Evolutionary conservation across 1,284 basidiomycete species (phyloP), one percentile per base, ranked within the genome.

Genomic region (Ceratobasidium sp.): DNA sequence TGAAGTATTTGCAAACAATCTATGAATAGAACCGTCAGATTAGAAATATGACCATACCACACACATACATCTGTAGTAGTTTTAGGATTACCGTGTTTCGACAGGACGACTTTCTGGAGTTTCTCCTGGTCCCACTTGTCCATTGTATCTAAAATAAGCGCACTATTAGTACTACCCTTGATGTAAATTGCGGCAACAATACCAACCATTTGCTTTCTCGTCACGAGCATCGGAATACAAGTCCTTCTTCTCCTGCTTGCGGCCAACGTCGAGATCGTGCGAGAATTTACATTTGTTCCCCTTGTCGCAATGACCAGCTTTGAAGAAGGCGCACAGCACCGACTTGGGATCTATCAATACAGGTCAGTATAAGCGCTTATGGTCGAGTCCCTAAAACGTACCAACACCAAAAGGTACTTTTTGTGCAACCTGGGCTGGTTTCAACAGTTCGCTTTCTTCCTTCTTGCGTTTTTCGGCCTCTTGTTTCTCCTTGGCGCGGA

Each of bases 1-100:
- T 93, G 83, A 99, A 99, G 86, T 87, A 92, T 85, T 97, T 99
- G 91, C 97, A 99, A 9, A 99, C 97, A 82, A 98, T 98, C 95
- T 95, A 80, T 34, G 29, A 77, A 37, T 77, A 77, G 25, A 15
- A 25, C 19, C 13, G 46, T 64, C 29, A 51, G 43, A 15, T 15
- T 44, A 5, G 40, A 34, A 19, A 29, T 66, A 32, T 49, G 37
- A 34, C 32, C 17, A 46, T 64, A n/a, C 13, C 65, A 43, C 13
- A 2, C 17, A 82, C 91, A 77, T 82, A 95, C 95, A 83, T 98
- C 96, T 59, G 97, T 99, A 1, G 92, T 96, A 43, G 93, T 97
- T 81, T 91, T 89, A 67, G 96, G 96, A 84, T 98, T 98, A 44
- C 95, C 95, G 76, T 90, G 88, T 84, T 99, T 99, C 71, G 94